Base-by-base conservation (phyloP, 2,329 filamentous ascomycete genomes). In the Penicillium sp. region DNA sequence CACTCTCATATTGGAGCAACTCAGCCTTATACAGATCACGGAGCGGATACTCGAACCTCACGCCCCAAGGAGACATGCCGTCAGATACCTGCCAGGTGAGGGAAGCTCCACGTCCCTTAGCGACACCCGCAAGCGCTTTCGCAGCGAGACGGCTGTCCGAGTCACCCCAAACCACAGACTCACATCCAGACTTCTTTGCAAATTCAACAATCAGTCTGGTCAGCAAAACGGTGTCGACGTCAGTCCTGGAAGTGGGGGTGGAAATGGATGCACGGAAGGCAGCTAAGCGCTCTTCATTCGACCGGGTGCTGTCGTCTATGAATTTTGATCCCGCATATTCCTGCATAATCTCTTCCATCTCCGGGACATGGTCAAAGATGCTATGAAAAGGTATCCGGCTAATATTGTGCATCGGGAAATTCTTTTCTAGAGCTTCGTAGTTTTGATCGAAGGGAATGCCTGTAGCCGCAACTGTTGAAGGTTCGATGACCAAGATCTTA, bases 131-230 rank as follows among this genome's bases (percentile, higher is more conserved):
- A 15, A 99, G 84, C 0, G 91, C 90, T 68, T 91, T 87, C 65
- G 93, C 91, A 4, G 94, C 93, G 31, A 99, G 85, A 17, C 87
- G 85, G 6, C 92, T 97, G 21, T 94, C 96, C 64, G 86, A 96
- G 75, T 93, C 88, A 23, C 90, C 93, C 74, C 94, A 88, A 1
- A 97, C 76, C 42, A 97, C 82, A 13, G 86, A 86, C 62, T 88
- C 84, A 71, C 87, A 94, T 13, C 70, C 76, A 29, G 82, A 76
- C 17, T 78, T 73, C 60, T 83, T 81, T 10, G 90, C 89, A 44
- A 85, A 78, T 44, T 84, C 78, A 50, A 91, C 79, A 33, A 97
- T 82, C 6, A 96, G 78, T 64, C 90, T 86, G 7, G 86, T 88
- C 35, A 88, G 81, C 27, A 97, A 79, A 27, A 91, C 84, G 15